Evolutionary conservation across 1,139 yeast species (phyloP).

Genomic region (Torulaspora pretoriensis): DNA sequence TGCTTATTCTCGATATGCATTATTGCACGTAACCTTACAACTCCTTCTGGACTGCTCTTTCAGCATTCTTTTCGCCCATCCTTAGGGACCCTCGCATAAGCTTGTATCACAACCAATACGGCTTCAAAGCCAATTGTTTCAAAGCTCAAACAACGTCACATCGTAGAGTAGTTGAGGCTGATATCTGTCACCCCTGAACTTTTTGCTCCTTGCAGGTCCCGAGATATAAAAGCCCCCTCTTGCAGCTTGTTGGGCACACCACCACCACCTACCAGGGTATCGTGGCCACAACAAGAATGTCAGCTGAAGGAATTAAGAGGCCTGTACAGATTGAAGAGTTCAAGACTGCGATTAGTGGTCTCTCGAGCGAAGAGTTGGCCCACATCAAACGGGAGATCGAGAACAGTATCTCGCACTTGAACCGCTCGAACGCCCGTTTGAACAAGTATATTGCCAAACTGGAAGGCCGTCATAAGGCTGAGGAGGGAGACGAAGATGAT

Average conservation of each 20-base stretch:
- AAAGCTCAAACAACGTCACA: too few relatives aligned
- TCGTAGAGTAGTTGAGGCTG: too few relatives aligned
- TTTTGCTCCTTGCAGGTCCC: conserved; percentile 2
- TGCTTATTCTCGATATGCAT: too few relatives aligned
- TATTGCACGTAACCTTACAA: too few relatives aligned
- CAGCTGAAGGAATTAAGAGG: conserved; percentile 29
- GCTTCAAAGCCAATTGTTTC: too few relatives aligned
- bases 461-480: conserved; percentile 23
- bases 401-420: conserved; percentile 37
- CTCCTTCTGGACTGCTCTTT: too few relatives aligned
- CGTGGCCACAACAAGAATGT: conserved; percentile 1
- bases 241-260: conserved; percentile 3
- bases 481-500: conserved; percentile 25
- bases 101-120: too few relatives aligned
- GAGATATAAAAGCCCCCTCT: conserved; percentile 4
- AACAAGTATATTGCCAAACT: conserved; percentile 30
- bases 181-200: neutral
- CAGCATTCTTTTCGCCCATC: too few relatives aligned
- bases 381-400: conserved; percentile 31
- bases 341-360: conserved; percentile 36
- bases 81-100: too few relatives aligned
- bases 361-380: conserved; percentile 34
- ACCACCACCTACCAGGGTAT: neutral
- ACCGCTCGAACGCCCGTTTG: conserved; percentile 38
- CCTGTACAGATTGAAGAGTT: conserved; percentile 41